A percentile compares a stretch with the other conserved stretches of the same genome.
phyloP scores from a whole-genome alignment of 768 basidiomycete species.

The Cystobasidium onofrii region DNA sequence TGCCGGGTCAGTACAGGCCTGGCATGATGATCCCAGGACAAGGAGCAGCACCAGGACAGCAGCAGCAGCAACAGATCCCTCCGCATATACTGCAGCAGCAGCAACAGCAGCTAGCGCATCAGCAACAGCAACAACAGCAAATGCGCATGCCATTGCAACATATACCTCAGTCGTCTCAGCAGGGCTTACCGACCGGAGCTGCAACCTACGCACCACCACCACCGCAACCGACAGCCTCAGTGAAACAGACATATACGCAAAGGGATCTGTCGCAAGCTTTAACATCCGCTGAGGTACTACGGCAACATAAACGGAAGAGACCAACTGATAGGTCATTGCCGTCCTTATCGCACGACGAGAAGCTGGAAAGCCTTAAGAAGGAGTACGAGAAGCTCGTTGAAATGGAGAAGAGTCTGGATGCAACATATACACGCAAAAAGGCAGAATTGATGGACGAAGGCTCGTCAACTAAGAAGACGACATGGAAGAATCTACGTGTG shows the following conservation, averaged over 20 bases:
- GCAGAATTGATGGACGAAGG: constrained; percentile 20
- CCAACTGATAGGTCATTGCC: constrained; percentile 17
- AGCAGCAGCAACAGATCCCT: constrained; percentile 2
- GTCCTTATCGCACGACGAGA: background rate
- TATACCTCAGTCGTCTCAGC: background rate
- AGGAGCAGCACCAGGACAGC: background rate
- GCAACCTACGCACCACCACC: background rate
- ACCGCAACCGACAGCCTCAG: background rate
- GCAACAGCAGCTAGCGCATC: constrained; percentile 4
- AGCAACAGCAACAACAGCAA: constrained; percentile 9
- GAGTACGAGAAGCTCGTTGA: constrained; percentile 29
- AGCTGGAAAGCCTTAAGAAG: background rate
- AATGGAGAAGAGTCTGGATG: constrained; percentile 18
- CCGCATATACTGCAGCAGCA: constrained; percentile 1
- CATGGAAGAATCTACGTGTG: constrained; percentile 2
- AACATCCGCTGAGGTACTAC: background rate
- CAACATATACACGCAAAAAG: constrained; percentile 10
- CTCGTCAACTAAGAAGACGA: constrained; percentile 3
- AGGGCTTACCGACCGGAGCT: background rate
- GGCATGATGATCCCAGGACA: background rate
- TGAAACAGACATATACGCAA: background rate
- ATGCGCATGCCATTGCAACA: background rate
- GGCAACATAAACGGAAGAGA: constrained; percentile 10
- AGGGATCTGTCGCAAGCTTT: background rate
- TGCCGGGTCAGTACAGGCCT: background rate